Evolutionary conservation across 1,284 basidiomycete species (phyloP).

Genomic region (Austroboletus novae-zelandiae): DNA sequence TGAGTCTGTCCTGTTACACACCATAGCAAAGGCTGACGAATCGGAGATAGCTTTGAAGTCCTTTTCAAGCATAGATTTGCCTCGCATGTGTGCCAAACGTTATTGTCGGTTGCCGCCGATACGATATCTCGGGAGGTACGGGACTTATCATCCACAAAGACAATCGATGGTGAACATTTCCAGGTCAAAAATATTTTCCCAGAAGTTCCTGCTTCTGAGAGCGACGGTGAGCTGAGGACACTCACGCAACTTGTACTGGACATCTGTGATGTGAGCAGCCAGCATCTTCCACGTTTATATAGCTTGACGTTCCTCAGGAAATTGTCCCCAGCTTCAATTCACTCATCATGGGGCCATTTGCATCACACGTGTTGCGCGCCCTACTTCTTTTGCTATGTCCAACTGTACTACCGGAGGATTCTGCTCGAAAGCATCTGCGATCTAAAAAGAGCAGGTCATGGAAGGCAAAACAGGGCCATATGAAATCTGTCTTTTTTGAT

Average conservation of each 20-base stretch:
- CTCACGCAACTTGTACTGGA: slow-evolving; percentile 68
- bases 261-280: slow-evolving; percentile 56
- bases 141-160: slow-evolving; percentile 1
- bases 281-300: slow-evolving; percentile 2
- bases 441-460: slow-evolving; percentile 78
- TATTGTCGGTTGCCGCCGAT: slow-evolving; percentile 70
- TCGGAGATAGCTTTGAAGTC: slow-evolving; percentile 53
- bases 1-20: slow-evolving; percentile 44
- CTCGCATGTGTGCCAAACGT: slow-evolving; percentile 90
- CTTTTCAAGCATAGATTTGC: slow-evolving; percentile 82
- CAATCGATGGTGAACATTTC: not conserved
- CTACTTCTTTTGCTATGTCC: slow-evolving; percentile 75
- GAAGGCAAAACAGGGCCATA: slow-evolving; percentile 70
- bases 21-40: slow-evolving; percentile 1
- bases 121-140: slow-evolving; percentile 81
- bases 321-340: slow-evolving; percentile 58
- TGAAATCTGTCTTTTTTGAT: slow-evolving; percentile 67
- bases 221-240: slow-evolving; percentile 68
- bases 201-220: slow-evolving; percentile 43
- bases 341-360: slow-evolving; percentile 80
- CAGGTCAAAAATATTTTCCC: slow-evolving; percentile 67
- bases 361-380: slow-evolving; percentile 82
- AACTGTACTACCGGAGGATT: slow-evolving; percentile 39
- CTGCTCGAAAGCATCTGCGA: slow-evolving; percentile 44
- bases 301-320: slow-evolving; percentile 50